A percentile compares a stretch with the other conserved stretches of the same genome.
Evolutionary conservation across 331 rosid species (phyloP).

Genomic region (Spiraea crenata): DNA sequence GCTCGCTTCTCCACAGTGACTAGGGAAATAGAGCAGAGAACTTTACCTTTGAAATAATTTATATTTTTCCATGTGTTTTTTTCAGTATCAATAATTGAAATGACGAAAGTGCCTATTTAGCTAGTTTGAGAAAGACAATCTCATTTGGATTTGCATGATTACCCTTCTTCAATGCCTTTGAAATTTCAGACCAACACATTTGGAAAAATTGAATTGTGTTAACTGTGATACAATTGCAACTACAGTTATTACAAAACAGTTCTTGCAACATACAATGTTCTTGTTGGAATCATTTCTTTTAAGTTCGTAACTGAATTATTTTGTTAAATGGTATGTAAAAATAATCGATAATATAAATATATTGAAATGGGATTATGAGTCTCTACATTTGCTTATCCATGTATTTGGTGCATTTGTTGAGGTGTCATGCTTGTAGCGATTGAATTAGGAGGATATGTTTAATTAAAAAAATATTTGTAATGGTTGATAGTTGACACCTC

Average conservation of each 20-base stretch:
- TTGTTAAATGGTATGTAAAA: no score
- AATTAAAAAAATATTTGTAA: no score
- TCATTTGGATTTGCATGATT: neutral
- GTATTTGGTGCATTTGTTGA: no score
- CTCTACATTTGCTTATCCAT: no score
- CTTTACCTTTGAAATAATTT: neutral
- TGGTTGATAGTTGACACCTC: no score
- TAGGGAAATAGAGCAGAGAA: slow-evolving; percentile 11
- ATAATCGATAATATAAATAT: no score
- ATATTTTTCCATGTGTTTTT: neutral
- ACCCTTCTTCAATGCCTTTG: slow-evolving; percentile 3
- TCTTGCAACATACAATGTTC: neutral
- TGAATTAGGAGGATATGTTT: no score
- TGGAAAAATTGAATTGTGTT: neutral
- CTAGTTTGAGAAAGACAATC: neutral
- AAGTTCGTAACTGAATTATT: no score
- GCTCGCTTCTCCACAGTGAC: slow-evolving; percentile 52
- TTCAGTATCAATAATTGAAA: neutral
- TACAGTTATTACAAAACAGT: neutral
- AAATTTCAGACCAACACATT: neutral
- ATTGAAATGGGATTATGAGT: no score
- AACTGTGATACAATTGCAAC: neutral
- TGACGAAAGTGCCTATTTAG: slow-evolving; percentile 36
- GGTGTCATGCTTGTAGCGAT: no score
- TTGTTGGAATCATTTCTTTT: neutral